Conservation (phyloP, 257 asterid species). For the Agastache rugosa region DNA sequence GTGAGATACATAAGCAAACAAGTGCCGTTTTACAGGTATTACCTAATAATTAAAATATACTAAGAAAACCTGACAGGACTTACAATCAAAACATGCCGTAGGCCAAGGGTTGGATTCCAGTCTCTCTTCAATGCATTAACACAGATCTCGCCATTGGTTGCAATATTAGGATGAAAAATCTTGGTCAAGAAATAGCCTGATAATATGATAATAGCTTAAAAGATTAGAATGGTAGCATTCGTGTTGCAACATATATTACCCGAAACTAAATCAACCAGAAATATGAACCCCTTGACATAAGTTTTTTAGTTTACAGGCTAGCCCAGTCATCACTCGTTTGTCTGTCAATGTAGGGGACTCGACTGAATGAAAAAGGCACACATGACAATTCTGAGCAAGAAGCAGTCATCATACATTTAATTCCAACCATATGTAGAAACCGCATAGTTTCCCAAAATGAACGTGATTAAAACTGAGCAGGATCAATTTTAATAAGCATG, state of each 20-base stretch:
- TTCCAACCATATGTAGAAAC: background rate
- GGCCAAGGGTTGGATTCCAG: constrained; percentile 91
- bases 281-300: background rate
- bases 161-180: constrained; percentile 94
- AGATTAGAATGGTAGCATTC: constrained; percentile 1
- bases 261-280: constrained; percentile 25
- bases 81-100: constrained; percentile 90
- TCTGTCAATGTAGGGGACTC: background rate
- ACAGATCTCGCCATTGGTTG: constrained; percentile 86
- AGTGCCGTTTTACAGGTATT: background rate
- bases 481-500: background rate
- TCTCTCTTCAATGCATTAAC: constrained; percentile 96
- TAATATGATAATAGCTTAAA: constrained; percentile 19
- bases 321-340: background rate
- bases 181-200: constrained; percentile 91
- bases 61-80: constrained; percentile 31
- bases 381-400: background rate
- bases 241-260: background rate
- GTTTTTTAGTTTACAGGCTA: background rate
- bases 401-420: background rate
- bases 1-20: constrained; percentile 17
- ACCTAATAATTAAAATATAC: background rate
- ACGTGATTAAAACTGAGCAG: constrained; percentile 1
- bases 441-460: background rate
- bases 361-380: background rate